These are phyloP conservation scores for Ophiocordyceps camponoti-saundersi DNA, from an alignment of 2,329 filamentous ascomycete species.

Conservation along the genomic window DNA sequence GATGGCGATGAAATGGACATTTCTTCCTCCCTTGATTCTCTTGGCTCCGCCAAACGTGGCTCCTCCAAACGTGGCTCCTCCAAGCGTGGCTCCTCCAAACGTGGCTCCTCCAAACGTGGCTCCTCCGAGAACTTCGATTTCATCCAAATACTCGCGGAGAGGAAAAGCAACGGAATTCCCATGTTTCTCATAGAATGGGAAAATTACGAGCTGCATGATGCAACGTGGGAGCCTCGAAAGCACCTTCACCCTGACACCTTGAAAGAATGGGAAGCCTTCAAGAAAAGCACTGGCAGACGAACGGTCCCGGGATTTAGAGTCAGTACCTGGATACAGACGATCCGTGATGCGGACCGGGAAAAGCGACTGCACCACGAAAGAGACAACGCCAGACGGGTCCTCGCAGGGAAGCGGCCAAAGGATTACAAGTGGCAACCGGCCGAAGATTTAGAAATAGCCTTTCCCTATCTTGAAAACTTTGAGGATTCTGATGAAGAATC, in stretches of 20 bases:
- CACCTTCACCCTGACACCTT: slow-evolving; percentile 23
- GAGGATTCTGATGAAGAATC: neutral
- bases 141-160: slow-evolving; percentile 32
- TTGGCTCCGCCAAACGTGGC: neutral
- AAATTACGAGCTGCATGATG: slow-evolving; percentile 15
- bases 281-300: slow-evolving; percentile 16
- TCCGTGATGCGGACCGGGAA: slow-evolving; percentile 7
- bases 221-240: slow-evolving; percentile 32
- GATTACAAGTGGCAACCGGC: slow-evolving; percentile 2
- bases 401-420: slow-evolving; percentile 15
- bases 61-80: too few species aligned
- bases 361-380: slow-evolving; percentile 20
- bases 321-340: slow-evolving; percentile 17
- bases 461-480: slow-evolving; percentile 2
- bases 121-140: slow-evolving; percentile 27
- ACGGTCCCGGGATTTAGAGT: slow-evolving; percentile 20
- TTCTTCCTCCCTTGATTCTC: neutral
- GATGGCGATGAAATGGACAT: slow-evolving; percentile 9
- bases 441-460: slow-evolving; percentile 1
- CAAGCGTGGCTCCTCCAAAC: too few species aligned
- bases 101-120: too few species aligned
- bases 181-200: slow-evolving; percentile 21
- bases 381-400: slow-evolving; percentile 21
- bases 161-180: slow-evolving; percentile 8
- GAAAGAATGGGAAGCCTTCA: slow-evolving; percentile 24